These are phyloP conservation scores for Colletotrichum falcatum DNA, from an alignment of 2,329 filamentous ascomycete species.

Conservation along the genomic window DNA sequence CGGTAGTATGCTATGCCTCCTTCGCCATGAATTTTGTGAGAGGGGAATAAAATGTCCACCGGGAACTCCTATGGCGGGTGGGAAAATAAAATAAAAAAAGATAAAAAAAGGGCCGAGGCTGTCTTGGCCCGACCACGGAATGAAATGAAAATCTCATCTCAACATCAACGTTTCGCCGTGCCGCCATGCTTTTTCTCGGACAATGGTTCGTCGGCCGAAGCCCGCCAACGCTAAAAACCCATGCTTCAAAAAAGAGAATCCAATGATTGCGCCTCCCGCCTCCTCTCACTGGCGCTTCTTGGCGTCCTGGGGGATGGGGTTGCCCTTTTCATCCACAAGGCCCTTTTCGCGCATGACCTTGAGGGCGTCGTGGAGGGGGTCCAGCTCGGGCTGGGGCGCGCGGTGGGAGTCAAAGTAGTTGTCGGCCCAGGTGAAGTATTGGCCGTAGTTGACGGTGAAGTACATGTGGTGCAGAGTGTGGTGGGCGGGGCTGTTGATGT, in stretches of 20 bases:
- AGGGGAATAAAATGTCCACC: conserved; percentile 1
- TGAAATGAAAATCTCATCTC: conserved; percentile 15
- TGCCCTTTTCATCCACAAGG: conserved; percentile 57
- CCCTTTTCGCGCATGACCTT: conserved; percentile 59
- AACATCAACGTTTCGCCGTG: conserved; percentile 14
- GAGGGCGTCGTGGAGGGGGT: conserved; percentile 58
- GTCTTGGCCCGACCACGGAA: not conserved
- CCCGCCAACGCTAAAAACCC: not conserved
- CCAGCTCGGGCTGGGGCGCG: conserved; percentile 56
- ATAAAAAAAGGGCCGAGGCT: not conserved
- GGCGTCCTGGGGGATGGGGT: conserved; percentile 52
- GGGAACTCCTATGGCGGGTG: not conserved
- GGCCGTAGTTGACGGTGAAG: conserved; percentile 63
- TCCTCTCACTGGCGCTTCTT: conserved; percentile 41
- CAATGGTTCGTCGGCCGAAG: not conserved
- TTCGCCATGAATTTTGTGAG: conserved; percentile 6
- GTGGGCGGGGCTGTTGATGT: conserved; percentile 61
- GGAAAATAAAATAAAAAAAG: too few species aligned
- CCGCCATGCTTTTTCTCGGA: conserved; percentile 10
- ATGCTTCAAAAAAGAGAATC: not conserved
- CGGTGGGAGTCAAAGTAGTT: conserved; percentile 58
- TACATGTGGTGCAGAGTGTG: conserved; percentile 63
- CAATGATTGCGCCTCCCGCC: not conserved
- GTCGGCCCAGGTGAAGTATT: conserved; percentile 63
- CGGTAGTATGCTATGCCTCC: conserved; percentile 10